Evolutionary conservation across 2,329 filamentous ascomycete genomes (phyloP).

Genomic region (Teratosphaeria viscida): DNA sequence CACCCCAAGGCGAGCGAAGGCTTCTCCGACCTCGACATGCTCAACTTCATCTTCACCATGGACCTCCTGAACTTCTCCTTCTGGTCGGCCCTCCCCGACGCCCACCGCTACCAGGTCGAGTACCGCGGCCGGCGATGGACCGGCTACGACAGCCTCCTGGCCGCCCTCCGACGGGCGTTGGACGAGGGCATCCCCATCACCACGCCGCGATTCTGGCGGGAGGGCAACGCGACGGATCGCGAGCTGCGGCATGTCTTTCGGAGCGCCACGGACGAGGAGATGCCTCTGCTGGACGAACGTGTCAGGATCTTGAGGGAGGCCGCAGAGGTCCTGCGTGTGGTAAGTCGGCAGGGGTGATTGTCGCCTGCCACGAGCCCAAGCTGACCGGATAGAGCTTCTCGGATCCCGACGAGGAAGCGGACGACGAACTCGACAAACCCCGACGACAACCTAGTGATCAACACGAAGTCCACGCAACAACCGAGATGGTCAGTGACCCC

Average conservation of each 20-base stretch:
- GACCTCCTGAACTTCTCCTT: slow-evolving; percentile 93
- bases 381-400: slow-evolving; percentile 10
- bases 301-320: slow-evolving; percentile 74
- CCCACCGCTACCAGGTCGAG: slow-evolving; percentile 69
- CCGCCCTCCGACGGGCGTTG: slow-evolving; percentile 71
- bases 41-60: slow-evolving; percentile 95
- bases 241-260: slow-evolving; percentile 69
- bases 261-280: slow-evolving; percentile 74
- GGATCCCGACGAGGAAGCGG: slow-evolving; percentile 3
- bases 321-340: slow-evolving; percentile 54
- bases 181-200: slow-evolving; percentile 91
- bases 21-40: slow-evolving; percentile 26
- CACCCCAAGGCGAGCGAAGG: slow-evolving; percentile 55
- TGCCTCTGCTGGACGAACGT: slow-evolving; percentile 71
- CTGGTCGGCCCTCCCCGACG: slow-evolving; percentile 65
- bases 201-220: slow-evolving; percentile 69
- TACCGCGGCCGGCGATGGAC: slow-evolving; percentile 79
- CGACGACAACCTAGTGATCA: not conserved
- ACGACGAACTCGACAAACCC: not conserved
- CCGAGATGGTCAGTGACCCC: not conserved
- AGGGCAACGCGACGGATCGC: slow-evolving; percentile 54
- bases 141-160: slow-evolving; percentile 91
- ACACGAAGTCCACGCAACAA: not conserved
- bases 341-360: slow-evolving; percentile 3
- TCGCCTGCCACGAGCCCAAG: not conserved